phyloP scores from a whole-genome alignment of 345 rosid species.

The Reutealis trisperma region DNA sequence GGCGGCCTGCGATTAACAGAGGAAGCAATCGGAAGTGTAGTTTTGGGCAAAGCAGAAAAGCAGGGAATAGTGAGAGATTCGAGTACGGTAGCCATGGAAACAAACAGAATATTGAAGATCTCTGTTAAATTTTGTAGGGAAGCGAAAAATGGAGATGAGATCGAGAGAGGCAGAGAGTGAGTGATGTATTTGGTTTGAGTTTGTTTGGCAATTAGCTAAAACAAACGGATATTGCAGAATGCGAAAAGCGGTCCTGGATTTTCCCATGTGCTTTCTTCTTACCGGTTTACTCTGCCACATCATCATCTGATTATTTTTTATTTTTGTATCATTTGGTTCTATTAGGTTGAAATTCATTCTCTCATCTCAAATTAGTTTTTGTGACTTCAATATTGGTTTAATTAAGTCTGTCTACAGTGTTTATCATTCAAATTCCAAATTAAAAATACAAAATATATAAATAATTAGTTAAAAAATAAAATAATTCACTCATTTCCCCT shows the following conservation, averaged over 20 bases:
- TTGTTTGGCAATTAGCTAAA: slow-evolving; percentile 3
- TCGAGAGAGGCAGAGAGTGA: neutral
- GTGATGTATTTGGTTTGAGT: neutral
- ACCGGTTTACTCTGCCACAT: neutral
- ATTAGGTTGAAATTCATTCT: too few species aligned
- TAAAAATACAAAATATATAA: too few species aligned
- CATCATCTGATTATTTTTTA: neutral
- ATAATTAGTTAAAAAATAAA: too few species aligned
- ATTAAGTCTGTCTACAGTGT: too few species aligned
- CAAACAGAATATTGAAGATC: neutral
- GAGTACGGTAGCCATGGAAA: slow-evolving; percentile 42
- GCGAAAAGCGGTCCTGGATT: neutral
- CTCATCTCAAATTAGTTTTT: too few species aligned
- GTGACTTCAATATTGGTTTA: too few species aligned
- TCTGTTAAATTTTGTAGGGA: neutral
- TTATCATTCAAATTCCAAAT: too few species aligned
- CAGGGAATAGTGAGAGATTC: slow-evolving; percentile 32
- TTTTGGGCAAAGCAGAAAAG: slow-evolving; percentile 12
- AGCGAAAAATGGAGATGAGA: slow-evolving; percentile 5
- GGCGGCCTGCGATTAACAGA: slow-evolving; percentile 18
- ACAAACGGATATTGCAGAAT: neutral
- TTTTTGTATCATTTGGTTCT: too few species aligned
- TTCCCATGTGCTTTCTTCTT: neutral
- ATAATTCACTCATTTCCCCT: too few species aligned
- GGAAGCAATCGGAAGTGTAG: slow-evolving; percentile 10